Evolutionary conservation across 768 basidiomycete species (phyloP).

Genomic region (Mycena venus): DNA sequence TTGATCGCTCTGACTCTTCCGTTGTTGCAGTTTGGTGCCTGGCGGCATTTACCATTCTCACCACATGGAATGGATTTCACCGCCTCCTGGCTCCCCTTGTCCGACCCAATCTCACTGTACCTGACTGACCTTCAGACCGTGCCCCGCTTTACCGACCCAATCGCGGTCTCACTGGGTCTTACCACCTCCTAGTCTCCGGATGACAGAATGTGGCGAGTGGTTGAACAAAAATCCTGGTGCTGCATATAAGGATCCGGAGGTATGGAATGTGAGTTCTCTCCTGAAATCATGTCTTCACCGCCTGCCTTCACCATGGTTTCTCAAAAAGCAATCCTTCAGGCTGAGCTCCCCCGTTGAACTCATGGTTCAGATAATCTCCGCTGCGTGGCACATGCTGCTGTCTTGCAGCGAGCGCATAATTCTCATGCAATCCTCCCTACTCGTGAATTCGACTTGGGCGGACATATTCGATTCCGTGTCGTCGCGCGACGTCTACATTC

Average conservation of each 20-base stretch:
- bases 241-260: slow-evolving; percentile 4
- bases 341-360: slow-evolving; percentile 40
- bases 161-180: slow-evolving; percentile 22
- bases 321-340: neutral
- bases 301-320: neutral
- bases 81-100: slow-evolving; percentile 1
- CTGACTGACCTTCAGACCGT: neutral
- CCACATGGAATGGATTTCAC: slow-evolving; percentile 12
- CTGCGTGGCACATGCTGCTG: slow-evolving; percentile 31
- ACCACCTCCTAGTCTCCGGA: neutral
- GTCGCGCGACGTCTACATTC: slow-evolving; percentile 35
- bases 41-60: no score
- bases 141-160: slow-evolving; percentile 23
- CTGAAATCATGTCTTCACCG: no score
- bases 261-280: neutral
- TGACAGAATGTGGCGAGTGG: neutral
- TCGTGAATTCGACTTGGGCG: slow-evolving; percentile 37
- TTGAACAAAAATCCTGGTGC: neutral
- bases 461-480: slow-evolving; percentile 23
- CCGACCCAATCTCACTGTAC: slow-evolving; percentile 20
- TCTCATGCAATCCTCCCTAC: slow-evolving; percentile 32
- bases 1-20: no score
- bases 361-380: slow-evolving; percentile 25
- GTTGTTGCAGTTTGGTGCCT: no score
- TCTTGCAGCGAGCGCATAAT: slow-evolving; percentile 27